These are phyloP conservation scores for Auricularia cornea DNA, from an alignment of 768 basidiomycete genomes.

Conservation along the genomic window DNA sequence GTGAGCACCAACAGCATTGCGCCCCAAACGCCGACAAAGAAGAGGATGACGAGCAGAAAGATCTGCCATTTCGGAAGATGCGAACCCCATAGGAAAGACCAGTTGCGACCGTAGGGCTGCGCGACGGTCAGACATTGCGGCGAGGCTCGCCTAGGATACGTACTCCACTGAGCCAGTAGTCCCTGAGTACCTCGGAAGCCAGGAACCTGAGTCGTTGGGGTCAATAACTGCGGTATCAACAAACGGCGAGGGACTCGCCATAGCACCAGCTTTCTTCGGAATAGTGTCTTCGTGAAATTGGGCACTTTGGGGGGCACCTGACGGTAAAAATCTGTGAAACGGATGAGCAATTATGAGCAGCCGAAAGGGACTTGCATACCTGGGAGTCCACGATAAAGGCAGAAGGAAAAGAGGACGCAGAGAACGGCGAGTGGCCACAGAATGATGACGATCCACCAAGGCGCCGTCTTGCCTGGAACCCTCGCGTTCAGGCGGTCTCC, in stretches of 20 bases:
- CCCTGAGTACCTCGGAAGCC: slow-evolving; percentile 82
- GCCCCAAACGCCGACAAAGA: slow-evolving; percentile 88
- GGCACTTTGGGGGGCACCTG: slow-evolving; percentile 94
- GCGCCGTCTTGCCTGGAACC: slow-evolving; percentile 37
- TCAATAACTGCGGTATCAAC: too few relatives aligned
- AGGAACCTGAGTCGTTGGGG: too few relatives aligned
- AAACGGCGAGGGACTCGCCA: too few relatives aligned
- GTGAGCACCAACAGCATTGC: slow-evolving; percentile 65
- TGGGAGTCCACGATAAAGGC: slow-evolving; percentile 72
- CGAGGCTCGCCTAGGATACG: too few relatives aligned
- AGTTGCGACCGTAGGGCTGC: slow-evolving; percentile 88
- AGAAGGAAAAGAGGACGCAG: slow-evolving; percentile 66
- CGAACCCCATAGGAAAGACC: slow-evolving; percentile 87
- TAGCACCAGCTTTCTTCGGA: slow-evolving; percentile 83
- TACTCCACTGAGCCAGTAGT: slow-evolving; percentile 86
- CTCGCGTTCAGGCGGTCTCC: slow-evolving; percentile 63
- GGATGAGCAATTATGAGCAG: slow-evolving; percentile 4
- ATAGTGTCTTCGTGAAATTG: slow-evolving; percentile 81
- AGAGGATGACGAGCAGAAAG: slow-evolving; percentile 64
- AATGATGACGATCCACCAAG: slow-evolving; percentile 79
- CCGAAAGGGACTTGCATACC: slow-evolving; percentile 35
- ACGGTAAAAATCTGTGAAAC: slow-evolving; percentile 71
- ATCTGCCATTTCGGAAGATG: slow-evolving; percentile 79
- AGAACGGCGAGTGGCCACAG: slow-evolving; percentile 75
- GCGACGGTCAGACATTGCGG: slow-evolving; percentile 13